Percentiles rank a stretch among this genome's conserved stretches.
phyloP scores from a whole-genome alignment of 129 eudicot species.

The Artemisia annua region DNA sequence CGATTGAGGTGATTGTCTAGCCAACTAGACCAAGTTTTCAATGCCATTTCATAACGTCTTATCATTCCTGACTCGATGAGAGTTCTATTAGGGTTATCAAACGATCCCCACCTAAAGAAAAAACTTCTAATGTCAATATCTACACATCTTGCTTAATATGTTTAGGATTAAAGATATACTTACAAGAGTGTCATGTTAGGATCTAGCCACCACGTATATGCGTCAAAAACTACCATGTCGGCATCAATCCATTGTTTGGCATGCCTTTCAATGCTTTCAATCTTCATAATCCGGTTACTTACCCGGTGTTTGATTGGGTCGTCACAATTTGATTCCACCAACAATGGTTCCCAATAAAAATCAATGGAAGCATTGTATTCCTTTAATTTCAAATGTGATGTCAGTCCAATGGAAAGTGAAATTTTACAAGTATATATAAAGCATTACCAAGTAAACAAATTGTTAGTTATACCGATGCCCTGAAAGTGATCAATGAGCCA shows the following conservation, averaged over 20 bases:
- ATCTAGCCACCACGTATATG: constrained; percentile 54
- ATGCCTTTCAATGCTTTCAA: constrained; percentile 56
- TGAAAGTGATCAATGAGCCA: constrained; percentile 55
- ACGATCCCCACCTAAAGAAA: constrained; percentile 44
- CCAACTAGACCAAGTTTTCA: constrained; percentile 77
- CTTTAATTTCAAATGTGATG: constrained; percentile 22
- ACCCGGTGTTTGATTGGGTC: constrained; percentile 56
- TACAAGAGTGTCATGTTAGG: constrained; percentile 47
- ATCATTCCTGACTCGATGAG: constrained; percentile 41
- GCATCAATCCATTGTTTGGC: constrained; percentile 67
- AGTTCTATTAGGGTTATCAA: constrained; percentile 48
- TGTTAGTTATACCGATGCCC: constrained; percentile 43
- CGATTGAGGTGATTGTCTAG: constrained; percentile 57
- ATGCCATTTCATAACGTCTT: constrained; percentile 60
- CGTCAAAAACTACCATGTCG: constrained; percentile 53
- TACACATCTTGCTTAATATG: too few species aligned
- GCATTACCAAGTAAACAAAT: background rate
- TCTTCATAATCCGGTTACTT: constrained; percentile 51
- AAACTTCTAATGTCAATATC: background rate
- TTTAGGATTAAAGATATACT: too few species aligned
- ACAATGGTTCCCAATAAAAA: constrained; percentile 70
- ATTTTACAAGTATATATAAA: background rate
- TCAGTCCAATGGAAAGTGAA: constrained; percentile 1
- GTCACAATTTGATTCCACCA: constrained; percentile 73
- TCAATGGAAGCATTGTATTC: constrained; percentile 70